These are phyloP conservation scores for Plenodomus tracheiphilus DNA, from an alignment of 2,329 filamentous ascomycete genomes.

Conservation along the genomic window DNA sequence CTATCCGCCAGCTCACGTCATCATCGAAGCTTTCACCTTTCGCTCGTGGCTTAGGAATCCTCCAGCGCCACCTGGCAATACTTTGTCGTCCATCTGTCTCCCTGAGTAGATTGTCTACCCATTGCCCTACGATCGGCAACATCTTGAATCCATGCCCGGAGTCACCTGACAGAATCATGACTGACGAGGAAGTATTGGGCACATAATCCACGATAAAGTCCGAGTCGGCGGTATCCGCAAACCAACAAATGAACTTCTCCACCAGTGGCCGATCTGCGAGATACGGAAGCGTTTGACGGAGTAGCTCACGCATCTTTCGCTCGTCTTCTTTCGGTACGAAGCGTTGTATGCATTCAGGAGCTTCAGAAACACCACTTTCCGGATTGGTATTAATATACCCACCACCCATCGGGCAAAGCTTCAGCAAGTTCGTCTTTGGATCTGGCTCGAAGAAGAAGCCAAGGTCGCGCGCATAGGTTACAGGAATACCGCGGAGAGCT, in stretches of 20 bases:
- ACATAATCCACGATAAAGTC: constrained; percentile 65
- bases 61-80: constrained; percentile 58
- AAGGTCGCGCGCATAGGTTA: constrained; percentile 63
- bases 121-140: constrained; percentile 62
- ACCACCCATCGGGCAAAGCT: constrained; percentile 62
- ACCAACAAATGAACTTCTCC: constrained; percentile 64
- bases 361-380: constrained; percentile 45
- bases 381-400: constrained; percentile 59
- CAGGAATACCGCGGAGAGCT: constrained; percentile 60
- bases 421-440: constrained; percentile 59
- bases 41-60: constrained; percentile 32
- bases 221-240: constrained; percentile 63
- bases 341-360: constrained; percentile 43
- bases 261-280: constrained; percentile 61
- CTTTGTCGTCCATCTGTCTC: constrained; percentile 47
- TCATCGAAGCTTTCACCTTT: constrained; percentile 47
- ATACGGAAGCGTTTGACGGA: constrained; percentile 57
- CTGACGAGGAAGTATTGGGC: constrained; percentile 50
- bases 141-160: constrained; percentile 67
- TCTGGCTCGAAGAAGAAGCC: constrained; percentile 70
- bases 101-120: constrained; percentile 54
- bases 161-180: constrained; percentile 60
- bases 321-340: constrained; percentile 61
- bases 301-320: constrained; percentile 53
- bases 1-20: constrained; percentile 55